phyloP scores from a whole-genome alignment of 148 eudicot species.

The Suaeda aralocaspica region DNA sequence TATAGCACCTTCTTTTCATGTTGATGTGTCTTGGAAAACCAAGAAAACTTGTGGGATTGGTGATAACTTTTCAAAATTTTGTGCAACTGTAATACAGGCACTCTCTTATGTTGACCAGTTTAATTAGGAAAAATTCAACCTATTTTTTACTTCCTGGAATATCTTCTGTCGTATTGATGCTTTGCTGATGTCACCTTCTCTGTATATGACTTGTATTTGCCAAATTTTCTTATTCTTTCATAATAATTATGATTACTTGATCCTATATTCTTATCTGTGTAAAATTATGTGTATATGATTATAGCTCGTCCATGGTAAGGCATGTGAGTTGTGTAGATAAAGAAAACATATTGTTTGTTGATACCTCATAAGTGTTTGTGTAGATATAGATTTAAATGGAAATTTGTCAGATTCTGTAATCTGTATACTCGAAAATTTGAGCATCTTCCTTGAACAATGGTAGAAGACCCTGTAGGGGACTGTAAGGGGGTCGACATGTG shows the following conservation, averaged over 20 bases:
- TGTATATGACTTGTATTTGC: neutral
- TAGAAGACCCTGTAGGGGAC: too few relatives aligned
- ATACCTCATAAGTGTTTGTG: too few relatives aligned
- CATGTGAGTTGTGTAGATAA: neutral
- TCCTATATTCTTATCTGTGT: neutral
- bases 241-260: neutral
- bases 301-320: neutral
- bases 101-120: neutral
- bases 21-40: neutral
- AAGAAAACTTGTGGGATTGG: neutral
- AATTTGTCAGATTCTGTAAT: neutral
- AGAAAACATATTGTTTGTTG: too few relatives aligned
- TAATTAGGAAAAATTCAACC: neutral
- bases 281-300: too few relatives aligned
- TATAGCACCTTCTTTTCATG: slow-evolving; percentile 1
- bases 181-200: neutral
- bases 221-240: neutral
- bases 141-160: too few relatives aligned
- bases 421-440: neutral
- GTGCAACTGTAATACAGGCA: neutral
- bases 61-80: neutral
- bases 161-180: neutral
- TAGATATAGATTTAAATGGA: too few relatives aligned
- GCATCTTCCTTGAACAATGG: neutral
- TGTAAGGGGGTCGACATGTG: neutral